Base-by-base conservation (phyloP, 2,329 filamentous ascomycete genomes). In the Stachybotrys chlorohalonatus region DNA sequence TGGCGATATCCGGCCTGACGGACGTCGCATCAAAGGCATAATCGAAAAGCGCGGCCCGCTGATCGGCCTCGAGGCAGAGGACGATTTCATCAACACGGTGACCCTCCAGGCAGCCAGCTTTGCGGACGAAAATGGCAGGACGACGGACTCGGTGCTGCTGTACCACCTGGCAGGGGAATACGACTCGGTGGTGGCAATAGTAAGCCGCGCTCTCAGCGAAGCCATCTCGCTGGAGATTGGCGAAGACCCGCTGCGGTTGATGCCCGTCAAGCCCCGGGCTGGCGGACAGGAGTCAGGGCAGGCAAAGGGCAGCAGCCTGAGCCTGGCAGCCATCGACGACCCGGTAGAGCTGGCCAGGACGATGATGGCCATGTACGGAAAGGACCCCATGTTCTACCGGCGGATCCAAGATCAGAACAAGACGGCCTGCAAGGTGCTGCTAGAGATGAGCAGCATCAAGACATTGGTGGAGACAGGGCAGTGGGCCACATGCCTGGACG, bases 91-190 rank as follows among this genome's bases (percentile, higher is more conserved):
- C 69, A 87, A 86, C 64, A 87, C 87, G n/a, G 93, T 99, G 63
- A 97, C 93, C 1, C 79, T 94, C 48, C 90, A 96, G 69, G 94
- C 94, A 8, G 94, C 94, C 47, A 86, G 87, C 59, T 90, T 92
- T 64, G 94, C 94, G 5, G 93, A 99, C 62, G 93, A 97, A 69
- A 95, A 93, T 63, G 93, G 94, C 46, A 84, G 95, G 52, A 91
- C 87, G 1, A 95, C 93, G 1, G 94, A 99, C 70, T 92, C 95
- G 2, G 93, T 97, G 13, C 79, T 99, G 52, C 79, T 99, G 52
- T 97, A 95, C 70, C 93, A 99, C 69, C 79, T 99, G 48, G 93
- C 94, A 0, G 90, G 90, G 64, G 92, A 99, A 69, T 97, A 95
- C 68, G 91, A 99, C 68, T 91, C 86, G 53, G 95, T 97, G n/a